Conservation (phyloP, 2,329 filamentous ascomycete genomes). For the Cercospora sp. region DNA sequence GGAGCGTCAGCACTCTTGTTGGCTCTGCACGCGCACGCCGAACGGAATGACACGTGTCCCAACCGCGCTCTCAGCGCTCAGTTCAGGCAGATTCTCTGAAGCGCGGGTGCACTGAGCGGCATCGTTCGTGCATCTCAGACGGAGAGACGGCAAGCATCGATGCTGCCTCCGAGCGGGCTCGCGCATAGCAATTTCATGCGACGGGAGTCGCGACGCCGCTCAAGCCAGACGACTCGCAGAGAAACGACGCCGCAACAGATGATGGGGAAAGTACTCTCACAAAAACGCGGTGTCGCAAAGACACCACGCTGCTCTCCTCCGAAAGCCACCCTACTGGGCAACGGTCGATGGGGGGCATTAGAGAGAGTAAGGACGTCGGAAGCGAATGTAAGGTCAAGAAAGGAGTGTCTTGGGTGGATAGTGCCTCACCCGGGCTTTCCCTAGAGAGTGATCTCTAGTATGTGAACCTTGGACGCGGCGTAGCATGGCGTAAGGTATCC, state of each 20-base stretch:
- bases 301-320: neutral
- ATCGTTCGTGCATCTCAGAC: neutral
- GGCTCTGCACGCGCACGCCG: neutral
- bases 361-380: neutral
- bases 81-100: neutral
- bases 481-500: neutral
- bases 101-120: neutral
- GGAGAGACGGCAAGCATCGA: neutral
- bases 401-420: neutral
- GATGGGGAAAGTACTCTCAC: neutral
- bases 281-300: neutral
- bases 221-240: neutral
- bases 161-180: neutral
- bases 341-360: conserved; percentile 2
- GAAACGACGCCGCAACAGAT: neutral
- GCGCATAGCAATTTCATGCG: neutral
- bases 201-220: neutral
- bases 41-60: neutral
- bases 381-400: neutral
- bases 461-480: neutral
- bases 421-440: neutral
- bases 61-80: neutral
- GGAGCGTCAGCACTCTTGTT: neutral
- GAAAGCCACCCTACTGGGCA: conserved; percentile 3
- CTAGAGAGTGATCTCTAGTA: neutral